phyloP scores from a whole-genome alignment of 495 filamentous ascomycete genomes.

The Daldinia bambusicola region DNA sequence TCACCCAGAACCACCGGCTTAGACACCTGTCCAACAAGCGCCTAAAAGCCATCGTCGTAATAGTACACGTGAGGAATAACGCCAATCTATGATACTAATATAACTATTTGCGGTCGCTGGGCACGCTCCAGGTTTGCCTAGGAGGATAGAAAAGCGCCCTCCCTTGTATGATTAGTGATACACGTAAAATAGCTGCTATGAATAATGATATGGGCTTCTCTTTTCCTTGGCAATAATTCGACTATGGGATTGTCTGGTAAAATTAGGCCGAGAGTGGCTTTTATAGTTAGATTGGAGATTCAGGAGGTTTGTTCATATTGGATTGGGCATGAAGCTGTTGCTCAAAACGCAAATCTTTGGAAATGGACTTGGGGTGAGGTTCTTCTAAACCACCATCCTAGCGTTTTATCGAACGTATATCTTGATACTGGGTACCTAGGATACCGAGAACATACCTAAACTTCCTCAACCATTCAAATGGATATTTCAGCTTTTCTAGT shows the following conservation, averaged over 20 bases:
- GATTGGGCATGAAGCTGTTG: not conserved
- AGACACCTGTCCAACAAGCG: not conserved
- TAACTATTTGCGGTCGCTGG: not conserved
- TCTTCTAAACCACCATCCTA: no score
- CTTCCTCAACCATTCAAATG: no score
- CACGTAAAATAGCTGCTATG: not conserved
- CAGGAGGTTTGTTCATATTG: not conserved
- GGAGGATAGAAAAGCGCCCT: not conserved
- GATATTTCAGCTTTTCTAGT: no score
- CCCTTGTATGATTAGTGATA: constrained; percentile 1
- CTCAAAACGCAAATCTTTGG: no score
- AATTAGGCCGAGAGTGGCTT: constrained; percentile 1
- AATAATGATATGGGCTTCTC: not conserved
- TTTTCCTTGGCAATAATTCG: not conserved
- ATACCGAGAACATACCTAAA: no score
- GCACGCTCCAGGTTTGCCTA: not conserved
- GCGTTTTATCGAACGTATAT: no score
- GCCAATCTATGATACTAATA: not conserved
- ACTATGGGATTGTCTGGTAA: not conserved
- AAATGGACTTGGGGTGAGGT: no score
- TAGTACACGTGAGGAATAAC: not conserved
- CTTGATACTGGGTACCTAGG: no score
- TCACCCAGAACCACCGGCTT: constrained; percentile 7
- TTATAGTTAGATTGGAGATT: constrained; percentile 1
- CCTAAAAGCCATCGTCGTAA: not conserved